Base-by-base conservation (phyloP, 176 grass and related monocot species). In the Ampelocalamus luodianensis region DNA sequence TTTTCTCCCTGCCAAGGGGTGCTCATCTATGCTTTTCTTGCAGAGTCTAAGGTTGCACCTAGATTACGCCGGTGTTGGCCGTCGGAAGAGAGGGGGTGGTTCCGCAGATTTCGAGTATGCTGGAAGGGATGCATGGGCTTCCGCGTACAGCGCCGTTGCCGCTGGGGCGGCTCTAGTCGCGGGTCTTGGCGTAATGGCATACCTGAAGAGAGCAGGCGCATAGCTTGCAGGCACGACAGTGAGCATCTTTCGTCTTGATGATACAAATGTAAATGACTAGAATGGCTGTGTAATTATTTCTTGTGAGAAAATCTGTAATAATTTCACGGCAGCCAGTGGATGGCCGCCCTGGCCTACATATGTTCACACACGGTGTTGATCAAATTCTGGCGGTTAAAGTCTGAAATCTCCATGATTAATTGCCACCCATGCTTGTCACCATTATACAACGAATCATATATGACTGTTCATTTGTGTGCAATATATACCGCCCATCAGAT, bases 41-140 rank as follows among this genome's bases (percentile, higher is more conserved):
- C 88, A 99, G 96, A 96, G 93, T 62, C 75, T 99, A 68, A 90
- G 91, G 78, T 34, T 99, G 86, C 86, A 96, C 62, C 91, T 99
- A 80, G 96, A 99, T 80, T 91, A 96, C 10, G 70, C 86, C 0
- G 90, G 96, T 53, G 58, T 60, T 56, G 90, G 96, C 44, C 82
- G 78, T 16, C 85, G 86, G 40, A 99, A 91, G 78, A 89, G 82
- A 61, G 90, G 60, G 10, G 75, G 32, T 0, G 83, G 64, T 24
- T 61, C 96, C 0, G 55, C 89, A 17, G 83, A 86, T 62, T 90
- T 96, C 0, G 90, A 94, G 53, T 88, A 99, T 1, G 93, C 93
- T 10, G 84, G 89, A 49, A 95, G 83, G 90, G 94, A 94, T 23
- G 93, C 96, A n/a, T 99, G 93, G 96, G 87, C 96, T 16, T 72